A percentile compares a stretch with the other conserved stretches of the same genome.
phyloP scores from a whole-genome alignment of 352 stramenopile genomes.

The Phytopythium montanum region DNA sequence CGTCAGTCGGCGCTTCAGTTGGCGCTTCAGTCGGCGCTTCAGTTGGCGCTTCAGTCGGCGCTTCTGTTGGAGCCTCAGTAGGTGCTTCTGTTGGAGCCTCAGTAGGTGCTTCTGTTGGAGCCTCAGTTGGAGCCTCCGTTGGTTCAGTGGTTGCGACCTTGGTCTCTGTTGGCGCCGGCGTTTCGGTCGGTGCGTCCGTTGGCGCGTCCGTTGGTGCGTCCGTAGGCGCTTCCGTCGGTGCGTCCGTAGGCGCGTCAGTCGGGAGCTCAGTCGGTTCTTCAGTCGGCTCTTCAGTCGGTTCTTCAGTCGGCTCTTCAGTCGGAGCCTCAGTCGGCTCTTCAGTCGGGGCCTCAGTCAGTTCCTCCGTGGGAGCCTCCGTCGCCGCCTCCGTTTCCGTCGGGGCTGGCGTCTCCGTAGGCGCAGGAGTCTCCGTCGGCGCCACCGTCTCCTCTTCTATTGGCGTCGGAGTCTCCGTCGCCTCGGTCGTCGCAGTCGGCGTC shows the following conservation, averaged over 20 bases:
- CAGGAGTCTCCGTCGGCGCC: constrained; percentile 2
- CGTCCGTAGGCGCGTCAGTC: constrained; percentile 3
- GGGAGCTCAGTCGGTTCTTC: background rate
- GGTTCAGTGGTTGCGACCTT: no score
- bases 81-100: constrained; percentile 1
- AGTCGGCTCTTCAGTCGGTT: background rate
- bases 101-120: constrained; percentile 4
- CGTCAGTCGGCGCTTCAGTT: background rate
- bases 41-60: background rate
- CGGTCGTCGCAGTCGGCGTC: constrained; percentile 1
- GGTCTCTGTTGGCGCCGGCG: background rate
- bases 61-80: constrained; percentile 6
- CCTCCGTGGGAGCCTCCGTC: constrained; percentile 3
- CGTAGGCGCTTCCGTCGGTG: constrained; percentile 4
- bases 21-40: background rate
- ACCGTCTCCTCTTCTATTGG: background rate
- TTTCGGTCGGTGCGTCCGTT: constrained; percentile 5
- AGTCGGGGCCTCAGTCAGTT: no score
- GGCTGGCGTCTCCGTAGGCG: background rate
- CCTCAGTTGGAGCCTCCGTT: background rate
- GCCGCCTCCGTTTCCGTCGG: constrained; percentile 6
- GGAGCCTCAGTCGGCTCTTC: background rate
- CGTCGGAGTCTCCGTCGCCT: background rate
- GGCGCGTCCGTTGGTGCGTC: background rate
- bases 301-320: background rate